Percentiles rank a stretch among this genome's conserved stretches.
Conservation (phyloP, 306 rosid genomes). For the Medicago truncatula region MtrunA17r5.0-ANR NC_053044.1:55532501-55533000, state of each 20-base stretch:
- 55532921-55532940: neutral
- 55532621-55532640: conserved; percentile 90
- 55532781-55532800: conserved; percentile 7
- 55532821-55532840: conserved; percentile 11
- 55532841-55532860: neutral
- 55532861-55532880: neutral
- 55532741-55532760: neutral
- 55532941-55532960: neutral
- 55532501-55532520: conserved; percentile 58
- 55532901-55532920: neutral
- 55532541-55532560: conserved; percentile 64
- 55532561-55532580: conserved; percentile 65
- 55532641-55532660: conserved; percentile 69
- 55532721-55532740: conserved; percentile 31
- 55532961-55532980: neutral
- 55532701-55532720: conserved; percentile 20
- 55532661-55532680: conserved; percentile 37
- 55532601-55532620: conserved; percentile 89
- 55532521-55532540: conserved; percentile 61
- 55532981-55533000: neutral
- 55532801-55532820: neutral
- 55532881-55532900: neutral
- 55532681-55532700: conserved; percentile 25
- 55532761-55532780: conserved; percentile 5
- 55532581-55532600: conserved; percentile 86